phyloP scores from a whole-genome alignment of 2,329 filamentous ascomycete species.

The Dactylellina cionopaga region DNA sequence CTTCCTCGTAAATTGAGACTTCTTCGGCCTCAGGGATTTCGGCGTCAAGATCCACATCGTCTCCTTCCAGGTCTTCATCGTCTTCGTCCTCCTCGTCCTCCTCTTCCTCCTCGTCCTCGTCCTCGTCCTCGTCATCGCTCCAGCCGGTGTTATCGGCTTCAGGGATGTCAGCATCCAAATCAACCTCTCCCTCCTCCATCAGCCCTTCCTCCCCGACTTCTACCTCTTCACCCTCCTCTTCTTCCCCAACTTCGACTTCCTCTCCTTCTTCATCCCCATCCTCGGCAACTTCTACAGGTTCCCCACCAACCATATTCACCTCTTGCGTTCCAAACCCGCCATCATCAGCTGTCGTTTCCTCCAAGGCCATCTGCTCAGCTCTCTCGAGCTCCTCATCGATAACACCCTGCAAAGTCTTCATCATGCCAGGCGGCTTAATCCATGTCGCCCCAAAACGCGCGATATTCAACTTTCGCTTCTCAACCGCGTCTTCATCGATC shows the following conservation, averaged over 20 bases:
- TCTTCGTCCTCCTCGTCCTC: conserved; percentile 64
- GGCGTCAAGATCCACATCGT: conserved; percentile 51
- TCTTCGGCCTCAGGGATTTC: conserved; percentile 57
- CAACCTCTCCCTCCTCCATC: conserved; percentile 67
- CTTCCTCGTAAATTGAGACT: conserved; percentile 36
- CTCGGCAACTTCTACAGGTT: conserved; percentile 60
- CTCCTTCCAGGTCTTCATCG: conserved; percentile 55
- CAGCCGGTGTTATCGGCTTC: conserved; percentile 65
- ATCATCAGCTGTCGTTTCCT: conserved; percentile 70
- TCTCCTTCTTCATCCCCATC: conserved; percentile 58
- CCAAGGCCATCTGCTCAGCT: conserved; percentile 82
- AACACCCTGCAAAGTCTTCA: conserved; percentile 89
- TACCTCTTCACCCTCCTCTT: conserved; percentile 65
- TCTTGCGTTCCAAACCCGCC: conserved; percentile 58
- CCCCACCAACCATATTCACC: conserved; percentile 60
- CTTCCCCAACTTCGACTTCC: conserved; percentile 61
- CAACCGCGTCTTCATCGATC: conserved; percentile 78
- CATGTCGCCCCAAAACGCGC: conserved; percentile 87
- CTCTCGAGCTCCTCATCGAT: conserved; percentile 89
- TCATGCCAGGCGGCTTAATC: conserved; percentile 87
- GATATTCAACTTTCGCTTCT: conserved; percentile 81
- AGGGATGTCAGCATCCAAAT: conserved; percentile 79
- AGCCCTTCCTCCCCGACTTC: conserved; percentile 65
- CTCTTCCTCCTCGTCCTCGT: conserved; percentile 58
- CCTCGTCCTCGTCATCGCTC: conserved; percentile 61